Evolutionary conservation across 129 eudicot species (phyloP), one percentile per base, ranked within the genome.

Genomic region (Calendula officinalis): DNA sequence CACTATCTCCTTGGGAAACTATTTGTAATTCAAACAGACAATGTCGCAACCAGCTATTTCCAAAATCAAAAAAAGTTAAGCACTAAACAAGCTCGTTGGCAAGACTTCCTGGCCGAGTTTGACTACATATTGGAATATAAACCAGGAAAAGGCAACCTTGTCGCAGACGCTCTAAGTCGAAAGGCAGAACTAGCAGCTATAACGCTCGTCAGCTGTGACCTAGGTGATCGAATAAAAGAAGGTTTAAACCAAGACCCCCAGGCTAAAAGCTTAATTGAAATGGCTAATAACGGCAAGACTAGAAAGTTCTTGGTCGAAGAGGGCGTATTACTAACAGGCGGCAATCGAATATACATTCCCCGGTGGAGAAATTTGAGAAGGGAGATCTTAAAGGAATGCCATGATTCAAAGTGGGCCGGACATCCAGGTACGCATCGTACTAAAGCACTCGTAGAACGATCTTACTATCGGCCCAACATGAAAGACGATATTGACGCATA

Each of bases 131-230:
- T 64, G 12, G 60, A 36, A 4, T 70, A 60, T 14, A 70, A 70
- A 27, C 43, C 51, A 11, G 69, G 69, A 1, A 49, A 38, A 12
- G 51, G 33, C 2, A 70, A 70, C 27, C 8, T 17, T 0, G 68
- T 71, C 8, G 56, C 62, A 7, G 72, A 64, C 7, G 67, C 67
- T 5, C 51, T 73, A 3, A 65, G 72, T 13, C 60, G n/a, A 3
- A 56, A 64, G 11, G 42, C 30, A 0, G 12, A 54, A 8, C 6
- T 73, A 6, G 67, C 51, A 0, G 60, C 78, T 1, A 16, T 49
- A 1, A 10, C 60, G 0, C n/a, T 3, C 17, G 42, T 37, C 1
- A 13, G 9, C 3, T 7, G 17, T 0, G 13, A 2, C 22, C 4
- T 58, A 2, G 4, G n/a, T 6, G 45, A 58, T 1, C 11, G 15